Base-by-base conservation (phyloP, 805 yeast genomes). In the Zygosaccharomyces lentus region DNA sequence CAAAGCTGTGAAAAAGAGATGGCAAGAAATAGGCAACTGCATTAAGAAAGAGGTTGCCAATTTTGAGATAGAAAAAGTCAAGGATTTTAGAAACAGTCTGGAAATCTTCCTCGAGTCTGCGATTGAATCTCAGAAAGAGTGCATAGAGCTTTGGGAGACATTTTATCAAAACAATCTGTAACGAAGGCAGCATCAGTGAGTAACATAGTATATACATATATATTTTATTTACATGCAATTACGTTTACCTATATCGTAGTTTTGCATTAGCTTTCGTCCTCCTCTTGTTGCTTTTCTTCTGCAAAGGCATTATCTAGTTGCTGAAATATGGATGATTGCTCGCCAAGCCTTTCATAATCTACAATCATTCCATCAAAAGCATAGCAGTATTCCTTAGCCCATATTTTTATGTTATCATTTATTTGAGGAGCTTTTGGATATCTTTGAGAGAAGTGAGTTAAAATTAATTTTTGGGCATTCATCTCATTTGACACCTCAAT, bases 361-460 rank as follows among this genome's bases (percentile, higher is more conserved):
- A 80, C 67, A 44, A 72, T 68, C 83, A 82, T 80, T 25, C 84
- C 79, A 60, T 84, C 91, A 59, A 80, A 82, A 1, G 84, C 89
- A 59, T 80, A 72, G 66, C 68, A 68, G 64, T 60, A 63, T 57
- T 69, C 69, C 23, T 51, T 52, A 8, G 67, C 61, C 36, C 52
- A 46, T 19, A 65, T 59, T 9, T 49, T 43, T 13, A 57, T 49
- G 44, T 61, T 56, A 34, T 63, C 56, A 24, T 65, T 63, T 8
- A 65, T 53, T 32, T 61, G 61, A 9, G 80, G 82, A 17, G 80
- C 60, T 49, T 77, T 76, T 2, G 87, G 84, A 59, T 87, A 93
- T 51, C 99, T 74, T 52, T 93, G 95, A 47, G 96, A 85, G 68
- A 93, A 90, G 68, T 93, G 99, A 0, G 99, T 93, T 34, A 93